Conservation (phyloP, 306 rosid species). For the Fragaria iinumae region DNA sequence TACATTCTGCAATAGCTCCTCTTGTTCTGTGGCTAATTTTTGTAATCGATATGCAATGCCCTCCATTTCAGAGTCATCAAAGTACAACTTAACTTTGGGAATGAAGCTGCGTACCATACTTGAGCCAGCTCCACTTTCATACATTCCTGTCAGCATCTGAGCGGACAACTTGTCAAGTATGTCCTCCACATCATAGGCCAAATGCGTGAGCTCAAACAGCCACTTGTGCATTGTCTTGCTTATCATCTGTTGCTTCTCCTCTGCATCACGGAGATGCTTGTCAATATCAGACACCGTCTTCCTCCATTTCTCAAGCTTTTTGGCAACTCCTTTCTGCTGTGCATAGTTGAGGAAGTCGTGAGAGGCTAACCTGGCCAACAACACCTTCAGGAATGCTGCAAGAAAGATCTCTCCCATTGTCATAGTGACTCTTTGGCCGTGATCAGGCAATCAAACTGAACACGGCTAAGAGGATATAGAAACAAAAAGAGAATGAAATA, state of each 20-base stretch:
- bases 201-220: constrained; percentile 21
- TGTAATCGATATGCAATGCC: not conserved
- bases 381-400: not conserved
- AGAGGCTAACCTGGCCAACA: not conserved
- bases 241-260: not conserved
- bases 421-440: not conserved
- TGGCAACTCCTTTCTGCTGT: not conserved
- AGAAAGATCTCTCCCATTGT: not conserved
- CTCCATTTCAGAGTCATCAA: not conserved
- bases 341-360: not conserved
- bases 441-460: too few relatives aligned
- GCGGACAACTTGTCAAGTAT: constrained; percentile 18
- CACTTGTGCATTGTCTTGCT: not conserved
- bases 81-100: not conserved
- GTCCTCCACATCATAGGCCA: constrained; percentile 17
- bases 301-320: not conserved
- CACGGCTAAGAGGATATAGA: too few relatives aligned
- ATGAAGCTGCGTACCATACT: not conserved
- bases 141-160: not conserved
- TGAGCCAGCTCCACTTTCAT: not conserved
- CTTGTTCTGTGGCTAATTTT: not conserved
- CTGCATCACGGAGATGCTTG: constrained; percentile 10
- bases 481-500: too few relatives aligned
- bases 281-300: not conserved
- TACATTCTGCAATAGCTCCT: not conserved